Conservation (phyloP, 805 yeast species). For the Barnettozyma californica region DNA sequence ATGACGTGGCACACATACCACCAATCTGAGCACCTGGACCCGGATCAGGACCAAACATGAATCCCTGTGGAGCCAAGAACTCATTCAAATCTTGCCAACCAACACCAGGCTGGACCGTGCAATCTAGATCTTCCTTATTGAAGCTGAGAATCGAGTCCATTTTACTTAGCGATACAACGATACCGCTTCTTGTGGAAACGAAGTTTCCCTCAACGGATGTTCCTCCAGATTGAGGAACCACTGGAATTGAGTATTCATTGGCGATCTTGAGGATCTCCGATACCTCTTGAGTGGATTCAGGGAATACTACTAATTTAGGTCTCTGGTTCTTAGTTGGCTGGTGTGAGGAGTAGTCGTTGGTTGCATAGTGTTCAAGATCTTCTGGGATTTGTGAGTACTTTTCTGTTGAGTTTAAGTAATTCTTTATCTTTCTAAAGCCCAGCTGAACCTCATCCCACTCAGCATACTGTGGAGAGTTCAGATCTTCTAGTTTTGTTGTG, state of each 20-base stretch:
- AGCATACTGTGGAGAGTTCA: conserved; percentile 16
- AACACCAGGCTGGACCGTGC: conserved; percentile 70
- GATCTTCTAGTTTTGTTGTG: conserved; percentile 14
- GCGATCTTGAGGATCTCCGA: conserved; percentile 49
- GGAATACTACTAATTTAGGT: conserved; percentile 40
- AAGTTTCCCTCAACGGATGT: conserved; percentile 66
- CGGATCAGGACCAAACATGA: conserved; percentile 69
- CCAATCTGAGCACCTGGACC: conserved; percentile 80
- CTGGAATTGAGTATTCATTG: conserved; percentile 49
- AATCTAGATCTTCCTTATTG: conserved; percentile 61
- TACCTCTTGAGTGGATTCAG: conserved; percentile 52
- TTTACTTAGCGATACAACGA: conserved; percentile 50
- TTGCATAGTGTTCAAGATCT: conserved; percentile 41
- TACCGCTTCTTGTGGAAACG: conserved; percentile 54
- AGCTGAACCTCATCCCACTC: conserved; percentile 5
- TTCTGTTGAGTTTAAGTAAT: conserved; percentile 8
- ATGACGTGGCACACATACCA: conserved; percentile 72
- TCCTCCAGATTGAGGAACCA: conserved; percentile 61
- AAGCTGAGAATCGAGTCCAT: conserved; percentile 56
- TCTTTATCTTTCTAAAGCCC: conserved; percentile 14
- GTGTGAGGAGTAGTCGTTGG: conserved; percentile 45
- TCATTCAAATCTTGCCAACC: conserved; percentile 70
- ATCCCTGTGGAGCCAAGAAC: conserved; percentile 39
- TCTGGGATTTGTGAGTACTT: conserved; percentile 24
- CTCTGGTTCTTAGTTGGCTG: conserved; percentile 39